Conservation (phyloP, 1,284 basidiomycete species). For the Mycena sp. region DNA sequence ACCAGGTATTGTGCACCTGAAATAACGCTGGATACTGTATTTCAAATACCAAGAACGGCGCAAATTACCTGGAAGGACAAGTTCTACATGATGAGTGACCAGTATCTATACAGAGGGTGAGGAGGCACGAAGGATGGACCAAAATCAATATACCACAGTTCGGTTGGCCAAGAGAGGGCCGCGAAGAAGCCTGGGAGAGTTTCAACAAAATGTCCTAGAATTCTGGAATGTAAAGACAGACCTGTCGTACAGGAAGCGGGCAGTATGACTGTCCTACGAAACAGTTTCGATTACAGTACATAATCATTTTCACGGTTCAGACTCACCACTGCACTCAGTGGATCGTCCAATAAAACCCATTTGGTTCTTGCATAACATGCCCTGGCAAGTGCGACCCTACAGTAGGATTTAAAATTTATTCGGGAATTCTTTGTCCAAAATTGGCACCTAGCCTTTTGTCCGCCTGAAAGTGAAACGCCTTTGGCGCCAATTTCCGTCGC, state of each 20-base stretch:
- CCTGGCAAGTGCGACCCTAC: constrained; percentile 65
- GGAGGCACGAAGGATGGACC: not conserved
- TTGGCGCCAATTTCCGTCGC: constrained; percentile 48
- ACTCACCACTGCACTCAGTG: constrained; percentile 73
- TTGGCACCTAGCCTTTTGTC: constrained; percentile 47
- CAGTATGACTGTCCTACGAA: constrained; percentile 75
- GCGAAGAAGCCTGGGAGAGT: constrained; percentile 12
- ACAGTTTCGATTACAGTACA: no score
- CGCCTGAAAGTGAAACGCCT: constrained; percentile 35
- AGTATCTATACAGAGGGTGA: constrained; percentile 7
- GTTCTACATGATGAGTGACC: constrained; percentile 25
- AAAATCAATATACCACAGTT: constrained; percentile 18
- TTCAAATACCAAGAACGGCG: not conserved
- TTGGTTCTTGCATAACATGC: constrained; percentile 73
- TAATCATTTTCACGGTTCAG: no score
- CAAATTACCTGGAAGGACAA: constrained; percentile 17
- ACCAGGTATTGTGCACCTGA: constrained; percentile 20
- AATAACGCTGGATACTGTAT: not conserved
- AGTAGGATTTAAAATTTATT: constrained; percentile 40
- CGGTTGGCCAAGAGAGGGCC: constrained; percentile 24
- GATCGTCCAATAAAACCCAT: constrained; percentile 77
- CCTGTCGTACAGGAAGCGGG: constrained; percentile 66
- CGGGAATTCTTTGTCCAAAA: constrained; percentile 7
- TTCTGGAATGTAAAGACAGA: not conserved
- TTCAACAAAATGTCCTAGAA: not conserved